Base-by-base conservation (phyloP, 371 early-diverging fungal species). In the Synchytrium microbalum region DNA sequence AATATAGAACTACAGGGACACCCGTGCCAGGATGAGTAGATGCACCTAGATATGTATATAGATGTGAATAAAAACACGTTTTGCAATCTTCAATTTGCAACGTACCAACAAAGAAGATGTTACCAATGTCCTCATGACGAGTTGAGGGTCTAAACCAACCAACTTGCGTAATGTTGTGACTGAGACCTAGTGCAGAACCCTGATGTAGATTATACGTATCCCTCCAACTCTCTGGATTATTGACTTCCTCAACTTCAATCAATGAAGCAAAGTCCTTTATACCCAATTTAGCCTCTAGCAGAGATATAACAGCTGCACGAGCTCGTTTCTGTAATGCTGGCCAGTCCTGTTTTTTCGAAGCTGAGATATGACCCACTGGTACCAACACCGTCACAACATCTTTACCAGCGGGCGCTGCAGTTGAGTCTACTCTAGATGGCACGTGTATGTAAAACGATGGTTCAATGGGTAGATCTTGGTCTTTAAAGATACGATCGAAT, bases 11-110 rank as follows among this genome's bases (percentile, higher is more conserved):
- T 55, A 86, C 81, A 8, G 86, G 86, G 3, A 86, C 86, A 63
- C 86, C 86, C 19, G 85, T 84, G 26, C 86, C 86, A 2, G 86
- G 86, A 67, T 86, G 84, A 1, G 86, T 82, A 24, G 79, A 80
- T 2, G 82, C 81, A 57, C 85, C 67, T 67, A 55, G 5, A 23
- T 32, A 53, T 53, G 32, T 31, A 16, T 3, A 55, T 14, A 30
- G 31, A 13, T 25, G 5, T 56, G 56, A 56, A 56, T 38, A 38
- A 56, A 56, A 29, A 24, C 29, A 24, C 13, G 56, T 26, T 5
- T 13, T 13, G 5, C 51, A 14, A 14, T 51, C 51, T 23, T 51
- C 51, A 57, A 28, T 28, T 24, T 26, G 0, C 8, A 30, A 67
- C 67, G 30, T 38, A 67, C 74, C 86, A 31, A 84, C 85, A 70